Conservation (phyloP, 345 rosid genomes). For the Turritis glabra region DNA sequence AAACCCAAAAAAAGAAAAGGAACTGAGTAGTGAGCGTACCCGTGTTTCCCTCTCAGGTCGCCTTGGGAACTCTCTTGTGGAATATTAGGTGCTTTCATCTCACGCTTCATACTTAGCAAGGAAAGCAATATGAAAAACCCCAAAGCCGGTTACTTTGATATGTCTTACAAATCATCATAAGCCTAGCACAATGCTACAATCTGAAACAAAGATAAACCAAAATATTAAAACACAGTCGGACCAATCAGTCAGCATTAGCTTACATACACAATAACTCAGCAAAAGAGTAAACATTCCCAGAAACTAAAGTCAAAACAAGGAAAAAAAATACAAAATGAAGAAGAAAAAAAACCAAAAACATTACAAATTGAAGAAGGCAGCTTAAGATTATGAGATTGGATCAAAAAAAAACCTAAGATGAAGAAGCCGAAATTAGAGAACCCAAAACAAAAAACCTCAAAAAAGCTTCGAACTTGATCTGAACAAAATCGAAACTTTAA, state of each 20-base stretch:
- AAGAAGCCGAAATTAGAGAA: not conserved
- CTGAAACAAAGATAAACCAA: conserved; percentile 12
- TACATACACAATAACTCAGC: not conserved
- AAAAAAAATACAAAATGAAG: not conserved
- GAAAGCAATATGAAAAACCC: conserved; percentile 47
- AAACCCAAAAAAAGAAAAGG: conserved; percentile 1
- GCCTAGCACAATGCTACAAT: conserved; percentile 19
- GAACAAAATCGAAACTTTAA: not conserved
- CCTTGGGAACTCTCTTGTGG: conserved; percentile 51
- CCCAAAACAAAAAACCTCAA: not conserved
- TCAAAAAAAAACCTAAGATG: not conserved
- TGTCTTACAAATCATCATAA: conserved; percentile 51
- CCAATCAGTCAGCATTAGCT: not conserved
- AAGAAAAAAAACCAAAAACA: not conserved
- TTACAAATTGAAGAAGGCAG: not conserved
- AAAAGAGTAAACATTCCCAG: conserved; percentile 16
- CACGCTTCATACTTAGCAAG: conserved; percentile 71
- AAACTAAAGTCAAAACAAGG: not conserved
- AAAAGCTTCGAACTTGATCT: conserved; percentile 12
- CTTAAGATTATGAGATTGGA: not conserved
- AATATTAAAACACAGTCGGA: not conserved
- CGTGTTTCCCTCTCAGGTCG: conserved; percentile 59
- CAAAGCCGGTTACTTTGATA: conserved; percentile 48
- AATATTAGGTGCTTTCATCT: conserved; percentile 52
- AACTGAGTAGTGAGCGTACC: conserved; percentile 50